Conservation (phyloP, 1,284 basidiomycete genomes). For the Takashimella koratensis region DNA sequence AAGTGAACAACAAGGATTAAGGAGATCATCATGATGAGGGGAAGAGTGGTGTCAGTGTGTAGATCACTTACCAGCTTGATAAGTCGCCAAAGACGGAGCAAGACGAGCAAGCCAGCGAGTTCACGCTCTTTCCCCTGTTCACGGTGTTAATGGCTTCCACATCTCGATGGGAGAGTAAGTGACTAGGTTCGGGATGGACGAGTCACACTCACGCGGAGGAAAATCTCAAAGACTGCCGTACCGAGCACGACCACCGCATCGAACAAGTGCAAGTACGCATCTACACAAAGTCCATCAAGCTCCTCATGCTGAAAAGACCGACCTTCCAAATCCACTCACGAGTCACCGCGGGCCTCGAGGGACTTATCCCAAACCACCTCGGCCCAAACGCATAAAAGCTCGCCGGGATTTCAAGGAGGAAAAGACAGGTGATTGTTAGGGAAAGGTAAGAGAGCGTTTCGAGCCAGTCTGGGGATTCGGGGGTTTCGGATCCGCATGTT, state of each 20-base stretch:
- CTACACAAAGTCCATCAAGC: too few relatives aligned
- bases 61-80: constrained; percentile 59
- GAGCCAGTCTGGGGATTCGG: constrained; percentile 57
- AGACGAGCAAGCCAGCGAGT: constrained; percentile 63
- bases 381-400: constrained; percentile 61
- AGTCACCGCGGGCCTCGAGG: constrained; percentile 2
- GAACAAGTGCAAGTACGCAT: constrained; percentile 59
- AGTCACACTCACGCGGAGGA: constrained; percentile 58
- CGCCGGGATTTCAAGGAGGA: constrained; percentile 70
- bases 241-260: constrained; percentile 65
- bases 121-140: constrained; percentile 58
- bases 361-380: constrained; percentile 10
- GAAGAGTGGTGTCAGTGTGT: too few relatives aligned
- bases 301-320: neutral
- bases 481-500: neutral
- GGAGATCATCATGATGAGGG: too few relatives aligned
- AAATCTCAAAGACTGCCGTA: constrained; percentile 67
- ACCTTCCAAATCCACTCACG: neutral
- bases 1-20: too few relatives aligned
- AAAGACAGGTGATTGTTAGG: constrained; percentile 59
- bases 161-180: too few relatives aligned
- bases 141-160: neutral
- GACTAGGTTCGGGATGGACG: too few relatives aligned
- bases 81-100: constrained; percentile 71
- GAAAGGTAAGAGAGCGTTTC: constrained; percentile 54